Percentiles rank a stretch among this genome's conserved stretches.
These are phyloP conservation scores for Aspergillus clavatus DNA, from an alignment of 2,329 filamentous ascomycete species.

Conservation along the genomic window DNA sequence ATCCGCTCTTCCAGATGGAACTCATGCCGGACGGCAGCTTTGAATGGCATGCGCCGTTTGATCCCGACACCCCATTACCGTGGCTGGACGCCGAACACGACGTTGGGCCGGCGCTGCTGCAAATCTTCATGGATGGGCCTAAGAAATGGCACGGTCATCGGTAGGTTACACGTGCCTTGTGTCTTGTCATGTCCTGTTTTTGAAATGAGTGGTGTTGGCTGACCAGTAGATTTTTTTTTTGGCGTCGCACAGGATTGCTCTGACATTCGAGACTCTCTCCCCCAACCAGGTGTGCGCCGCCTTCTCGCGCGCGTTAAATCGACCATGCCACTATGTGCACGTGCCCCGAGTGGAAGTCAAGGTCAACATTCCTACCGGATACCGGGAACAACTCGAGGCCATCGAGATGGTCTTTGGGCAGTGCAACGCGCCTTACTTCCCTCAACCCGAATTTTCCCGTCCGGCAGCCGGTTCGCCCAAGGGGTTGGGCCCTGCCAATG, in stretches of 20 bases:
- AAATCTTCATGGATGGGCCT: conserved; percentile 91
- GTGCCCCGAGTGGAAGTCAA: conserved; percentile 72
- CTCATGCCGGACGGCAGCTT: conserved; percentile 79
- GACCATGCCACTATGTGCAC: conserved; percentile 71
- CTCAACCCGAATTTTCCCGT: conserved; percentile 52
- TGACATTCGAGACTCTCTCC: conserved; percentile 85
- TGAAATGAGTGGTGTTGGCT: no score
- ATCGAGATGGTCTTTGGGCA: conserved; percentile 57
- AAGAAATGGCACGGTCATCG: conserved; percentile 73
- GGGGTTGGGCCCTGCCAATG: conserved; percentile 33
- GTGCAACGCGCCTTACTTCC: conserved; percentile 59
- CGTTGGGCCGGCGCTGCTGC: conserved; percentile 82
- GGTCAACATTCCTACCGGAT: conserved; percentile 80
- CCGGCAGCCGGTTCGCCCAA: conserved; percentile 36
- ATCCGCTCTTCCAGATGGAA: conserved; percentile 94
- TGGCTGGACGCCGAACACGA: conserved; percentile 98
- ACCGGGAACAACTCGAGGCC: conserved; percentile 76
- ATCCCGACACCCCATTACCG: conserved; percentile 79
- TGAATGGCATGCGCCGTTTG: conserved; percentile 88
- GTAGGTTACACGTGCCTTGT: conserved; percentile 44
- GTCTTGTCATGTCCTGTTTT: no score
- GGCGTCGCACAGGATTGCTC: conserved; percentile 60
- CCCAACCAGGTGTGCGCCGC: conserved; percentile 75
- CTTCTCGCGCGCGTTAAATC: conserved; percentile 72
- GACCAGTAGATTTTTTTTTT: no score